Evolutionary conservation across 2,329 filamentous ascomycete species (phyloP), one percentile per base, ranked within the genome.

Genomic region (Aspergillus quadricinctus): DNA sequence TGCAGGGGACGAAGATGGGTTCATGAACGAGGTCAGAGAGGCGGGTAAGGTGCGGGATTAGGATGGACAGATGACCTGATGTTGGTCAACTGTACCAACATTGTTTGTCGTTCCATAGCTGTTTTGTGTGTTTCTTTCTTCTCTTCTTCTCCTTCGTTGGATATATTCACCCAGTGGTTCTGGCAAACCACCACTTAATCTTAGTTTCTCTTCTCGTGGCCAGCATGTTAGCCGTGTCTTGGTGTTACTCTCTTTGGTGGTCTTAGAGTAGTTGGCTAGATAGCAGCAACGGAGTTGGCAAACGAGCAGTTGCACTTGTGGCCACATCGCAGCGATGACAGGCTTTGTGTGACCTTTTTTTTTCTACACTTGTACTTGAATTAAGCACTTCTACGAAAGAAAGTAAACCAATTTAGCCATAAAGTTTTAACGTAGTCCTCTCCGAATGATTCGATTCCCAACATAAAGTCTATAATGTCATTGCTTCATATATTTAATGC

Each of bases 11-110:
- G 74, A 76, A 53, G 74, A 77, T 55, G 70, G 69, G 23, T 77
- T 77, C 58, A 75, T 77, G 61, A 65, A 68, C 49, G 72, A 74
- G 51, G 72, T 77, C 28, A 66, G 73, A 25, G 73, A 77, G 56
- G 75, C 75, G 45, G 75, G 75, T 27, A 77, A 75, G 54, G 71
- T 76, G 27, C 69, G 69, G 51, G 17, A 57, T 45, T 58, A 23
- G 23, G 23, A 23, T 23, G 23, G 23, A 23, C 2, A 23, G 23
- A 23, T 23, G 23, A 23, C 23, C 23, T 23, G n/a, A 23, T 23
- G 23, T 23, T 23, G 31, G 31, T 8, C 31, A 17, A 37, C 6
- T 17, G 31, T 17, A 7, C 17, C 31, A 37, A 14, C 31, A 35
- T 17, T 14, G 14, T 37, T 17, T 5, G 11, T 35, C 14, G 14